Evolutionary conservation across 331 rosid species (phyloP), one percentile per base, ranked within the genome.

Genomic region (Spiraea crenata): DNA sequence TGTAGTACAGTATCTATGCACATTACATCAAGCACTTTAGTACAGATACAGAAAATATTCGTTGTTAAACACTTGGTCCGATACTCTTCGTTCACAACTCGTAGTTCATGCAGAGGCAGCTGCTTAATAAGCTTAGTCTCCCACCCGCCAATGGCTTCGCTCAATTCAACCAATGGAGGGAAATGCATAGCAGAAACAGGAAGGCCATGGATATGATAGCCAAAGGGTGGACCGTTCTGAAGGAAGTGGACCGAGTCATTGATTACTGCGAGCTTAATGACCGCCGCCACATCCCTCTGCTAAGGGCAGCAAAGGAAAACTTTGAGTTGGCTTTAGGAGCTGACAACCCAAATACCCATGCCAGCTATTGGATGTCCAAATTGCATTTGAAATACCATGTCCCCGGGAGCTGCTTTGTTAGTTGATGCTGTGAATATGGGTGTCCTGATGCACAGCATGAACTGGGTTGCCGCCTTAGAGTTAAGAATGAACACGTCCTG

Each of bases 341-440:
- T 14, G 99, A 93, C 71, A 93, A 85, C 63, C 56, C 86, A 15
- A 93, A 86, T 66, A 89, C 96, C 66, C 97, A 89, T 74, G 96
- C 97, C 39, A 84, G 92, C 57, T 86, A 80, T 89, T 91, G 99
- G 99, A 63, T 93, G 88, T 74, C 92, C 56, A 89, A 82, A 79
- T 79, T 91, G 82, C 97, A 93, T 77, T 77, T 91, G 95, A 93
- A 89, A 80, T 93, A 93, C 71, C 96, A 91, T 79, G 92, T 91
- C 58, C 99, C 96, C 0, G 96, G 99, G 95, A 47, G 96, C 95
- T 49, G 95, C 99, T 13, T 74, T 91, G 65, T 74, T 93, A 75
- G 87, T 93, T 49, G 97, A 93, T 80, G 97, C 99, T 20, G 97
- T 97, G 19, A 86, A 91, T 49, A 93, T 93, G 96, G 97, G 90